Base-by-base conservation (phyloP, 768 basidiomycete species). In the Phlebiopsis gigantea region DNA sequence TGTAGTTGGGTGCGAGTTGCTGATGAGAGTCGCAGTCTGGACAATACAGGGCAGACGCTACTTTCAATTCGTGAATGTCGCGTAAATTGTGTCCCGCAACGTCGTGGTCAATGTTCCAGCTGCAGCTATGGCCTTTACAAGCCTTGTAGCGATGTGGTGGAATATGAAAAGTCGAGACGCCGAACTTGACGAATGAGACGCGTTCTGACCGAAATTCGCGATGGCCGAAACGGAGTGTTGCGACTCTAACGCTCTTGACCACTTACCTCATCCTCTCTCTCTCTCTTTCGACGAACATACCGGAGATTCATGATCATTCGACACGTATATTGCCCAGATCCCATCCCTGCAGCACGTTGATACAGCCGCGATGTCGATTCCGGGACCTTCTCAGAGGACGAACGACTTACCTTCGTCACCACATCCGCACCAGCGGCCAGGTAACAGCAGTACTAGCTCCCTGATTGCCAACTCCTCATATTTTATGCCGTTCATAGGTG, bases 401-500 rank as follows among this genome's bases (percentile, higher is more conserved):
- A 31, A 51, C 17, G 34, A 41, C 34, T 14, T 51, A 3, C 49
- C 39, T 19, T 51, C 50, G 19, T 51, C 50, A 1, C 50, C 50
- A 9, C 50, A 39, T 31, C 31, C 50, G 5, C 50, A 39, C 7
- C 50, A 51, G 34, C 59, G 59, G 21, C 50, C 59, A 57, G 59
- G 59, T 60, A 48, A 3, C 19, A 30, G 28, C 47, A n/a, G n/a
- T n/a, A n/a, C n/a, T n/a, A n/a, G n/a, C n/a, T n/a, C n/a, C n/a
- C n/a, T n/a, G n/a, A n/a, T n/a, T n/a, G n/a, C n/a, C n/a, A n/a
- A n/a, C n/a, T n/a, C n/a, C n/a, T n/a, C n/a, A n/a, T n/a, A n/a
- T n/a, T n/a, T n/a, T 45, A 21, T 45, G 31, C n/a, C 21, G 5
- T 12, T 15, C 31, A 15, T 49, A 61, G 60, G 60, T 48, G 60